Conservation (phyloP, 1,139 yeast genomes). For the Meyerozyma smithsonii region DNA sequence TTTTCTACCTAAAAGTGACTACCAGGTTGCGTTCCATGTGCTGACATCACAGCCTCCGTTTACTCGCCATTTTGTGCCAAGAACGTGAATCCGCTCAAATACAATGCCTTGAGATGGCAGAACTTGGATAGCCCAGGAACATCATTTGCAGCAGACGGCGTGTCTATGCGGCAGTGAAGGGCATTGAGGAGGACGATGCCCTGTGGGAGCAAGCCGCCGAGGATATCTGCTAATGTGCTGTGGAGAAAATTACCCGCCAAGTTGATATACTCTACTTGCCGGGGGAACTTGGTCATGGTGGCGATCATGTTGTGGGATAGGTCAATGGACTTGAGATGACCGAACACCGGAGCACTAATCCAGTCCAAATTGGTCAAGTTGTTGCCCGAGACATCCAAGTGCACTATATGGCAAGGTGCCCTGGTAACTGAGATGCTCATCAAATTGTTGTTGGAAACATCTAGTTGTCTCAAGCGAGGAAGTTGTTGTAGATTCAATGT, state of each 20-base stretch:
- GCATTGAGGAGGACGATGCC: background rate
- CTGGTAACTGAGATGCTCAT: slow-evolving; percentile 12
- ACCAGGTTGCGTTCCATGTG: no score
- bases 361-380: slow-evolving; percentile 11
- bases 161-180: background rate
- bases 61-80: background rate
- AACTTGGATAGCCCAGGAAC: background rate
- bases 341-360: slow-evolving; percentile 10
- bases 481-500: slow-evolving; percentile 13
- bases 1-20: no score
- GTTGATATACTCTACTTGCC: slow-evolving; percentile 11
- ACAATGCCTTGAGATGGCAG: background rate
- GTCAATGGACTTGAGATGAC: slow-evolving; percentile 14
- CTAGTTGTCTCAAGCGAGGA: slow-evolving; percentile 13
- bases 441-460: slow-evolving; percentile 23
- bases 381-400: slow-evolving; percentile 21
- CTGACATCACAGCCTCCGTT: no score
- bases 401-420: slow-evolving; percentile 9
- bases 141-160: background rate
- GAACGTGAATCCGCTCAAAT: background rate
- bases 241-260: slow-evolving; percentile 18
- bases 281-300: slow-evolving; percentile 13
- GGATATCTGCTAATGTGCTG: background rate
- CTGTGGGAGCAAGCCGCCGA: background rate
- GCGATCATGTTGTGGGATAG: slow-evolving; percentile 22